Conservation (phyloP, 1,139 yeast genomes). For the Geotrichum histeridarum region DNA sequence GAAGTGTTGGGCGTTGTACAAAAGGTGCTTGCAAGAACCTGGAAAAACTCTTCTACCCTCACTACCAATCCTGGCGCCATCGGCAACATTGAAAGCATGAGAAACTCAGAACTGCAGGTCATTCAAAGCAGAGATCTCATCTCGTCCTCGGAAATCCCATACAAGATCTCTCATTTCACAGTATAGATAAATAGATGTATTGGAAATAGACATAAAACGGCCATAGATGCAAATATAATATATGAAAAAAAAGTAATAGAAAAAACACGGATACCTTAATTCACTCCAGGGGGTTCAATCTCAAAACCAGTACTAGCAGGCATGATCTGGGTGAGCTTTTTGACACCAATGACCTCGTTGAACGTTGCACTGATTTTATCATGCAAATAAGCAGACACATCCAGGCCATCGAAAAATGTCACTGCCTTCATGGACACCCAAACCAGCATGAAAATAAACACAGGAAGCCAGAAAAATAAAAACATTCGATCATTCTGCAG, state of each 20-base stretch:
- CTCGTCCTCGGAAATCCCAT: not conserved
- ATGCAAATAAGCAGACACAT: conserved; percentile 7
- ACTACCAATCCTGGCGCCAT: conserved; percentile 23
- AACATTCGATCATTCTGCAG: conserved; percentile 79
- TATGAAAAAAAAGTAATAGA: not conserved
- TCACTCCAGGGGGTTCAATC: not conserved
- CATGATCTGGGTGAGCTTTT: not conserved
- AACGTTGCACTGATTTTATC: conserved; percentile 19
- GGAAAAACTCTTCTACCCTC: conserved; percentile 22
- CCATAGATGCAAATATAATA: not conserved
- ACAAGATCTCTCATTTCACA: not conserved
- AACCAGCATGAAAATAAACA: conserved; percentile 30
- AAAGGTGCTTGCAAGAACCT: conserved; percentile 27
- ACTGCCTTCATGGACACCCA: conserved; percentile 25
- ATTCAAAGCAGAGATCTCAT: conserved; percentile 26
- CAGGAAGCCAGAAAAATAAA: conserved; percentile 62
- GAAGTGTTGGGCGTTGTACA: conserved; percentile 30
- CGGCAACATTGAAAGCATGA: conserved; percentile 31
- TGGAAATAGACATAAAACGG: not conserved
- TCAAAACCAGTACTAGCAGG: not conserved
- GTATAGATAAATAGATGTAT: not conserved
- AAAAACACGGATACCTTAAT: not conserved
- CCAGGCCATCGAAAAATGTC: conserved; percentile 9
- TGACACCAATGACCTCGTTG: conserved; percentile 8
- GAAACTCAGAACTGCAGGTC: conserved; percentile 28